A percentile compares a stretch with the other conserved stretches of the same genome.
phyloP scores from a whole-genome alignment of 2,329 filamentous ascomycete genomes.

The Fusarium veterinarium region DNA sequence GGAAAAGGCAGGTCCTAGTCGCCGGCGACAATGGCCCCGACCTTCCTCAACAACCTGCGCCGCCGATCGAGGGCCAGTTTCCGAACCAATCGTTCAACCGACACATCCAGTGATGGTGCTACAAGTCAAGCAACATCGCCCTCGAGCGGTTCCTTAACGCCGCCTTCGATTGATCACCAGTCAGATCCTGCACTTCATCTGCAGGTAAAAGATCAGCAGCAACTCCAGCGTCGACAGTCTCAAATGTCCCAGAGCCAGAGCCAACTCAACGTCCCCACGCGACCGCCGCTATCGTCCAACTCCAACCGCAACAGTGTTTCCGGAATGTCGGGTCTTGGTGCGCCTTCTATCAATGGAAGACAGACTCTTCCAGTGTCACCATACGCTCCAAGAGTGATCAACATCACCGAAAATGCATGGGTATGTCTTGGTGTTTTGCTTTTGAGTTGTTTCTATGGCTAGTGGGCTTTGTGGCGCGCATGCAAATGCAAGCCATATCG shows the following conservation, averaged over 20 bases:
- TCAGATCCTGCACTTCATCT: conserved; percentile 74
- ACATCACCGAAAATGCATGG: conserved; percentile 85
- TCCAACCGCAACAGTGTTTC: conserved; percentile 72
- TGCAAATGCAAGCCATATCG: conserved; percentile 24
- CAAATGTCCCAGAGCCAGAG: conserved; percentile 34
- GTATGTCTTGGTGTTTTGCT: conserved; percentile 63
- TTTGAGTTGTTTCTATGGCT: conserved; percentile 15
- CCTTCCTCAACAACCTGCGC: conserved; percentile 79
- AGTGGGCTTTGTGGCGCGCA: conserved; percentile 19
- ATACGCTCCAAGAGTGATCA: conserved; percentile 83
- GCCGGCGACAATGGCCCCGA: conserved; percentile 62
- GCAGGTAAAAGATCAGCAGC: conserved; percentile 62
- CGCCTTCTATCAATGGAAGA: conserved; percentile 65
- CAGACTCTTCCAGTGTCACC: conserved; percentile 74
- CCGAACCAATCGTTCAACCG: conserved; percentile 71
- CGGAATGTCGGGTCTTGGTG: conserved; percentile 71
- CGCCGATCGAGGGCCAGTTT: conserved; percentile 82
- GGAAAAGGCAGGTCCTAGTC: conserved; percentile 32
- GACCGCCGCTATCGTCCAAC: conserved; percentile 56
- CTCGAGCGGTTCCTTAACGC: conserved; percentile 77
- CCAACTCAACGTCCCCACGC: conserved; percentile 44
- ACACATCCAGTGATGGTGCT: conserved; percentile 70
- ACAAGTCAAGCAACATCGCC: conserved; percentile 69
- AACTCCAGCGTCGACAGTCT: conserved; percentile 31
- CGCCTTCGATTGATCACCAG: conserved; percentile 76